These are phyloP conservation scores for Pluteus cervinus DNA, from an alignment of 768 basidiomycete genomes.

Conservation along the genomic window DNA sequence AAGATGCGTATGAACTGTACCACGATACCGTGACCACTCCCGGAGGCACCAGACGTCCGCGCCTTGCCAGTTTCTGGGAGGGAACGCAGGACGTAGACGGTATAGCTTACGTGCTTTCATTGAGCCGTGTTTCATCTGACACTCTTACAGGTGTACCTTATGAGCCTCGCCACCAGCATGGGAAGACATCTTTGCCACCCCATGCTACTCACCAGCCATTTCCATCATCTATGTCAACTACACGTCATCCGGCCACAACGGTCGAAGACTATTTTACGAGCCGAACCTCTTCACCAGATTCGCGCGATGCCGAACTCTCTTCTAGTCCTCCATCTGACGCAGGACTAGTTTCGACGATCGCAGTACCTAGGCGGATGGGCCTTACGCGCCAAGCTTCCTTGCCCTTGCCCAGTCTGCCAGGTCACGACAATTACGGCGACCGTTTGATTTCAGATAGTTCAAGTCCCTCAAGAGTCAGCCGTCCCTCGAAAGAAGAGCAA, in stretches of 20 bases:
- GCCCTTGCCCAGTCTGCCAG: conserved; percentile 44
- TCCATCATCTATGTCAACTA: too few relatives aligned
- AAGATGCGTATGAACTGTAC: conserved; percentile 10
- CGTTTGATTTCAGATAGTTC: conserved; percentile 23
- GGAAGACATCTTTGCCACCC: neutral
- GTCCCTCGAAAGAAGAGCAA: conserved; percentile 61
- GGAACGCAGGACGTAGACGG: conserved; percentile 65
- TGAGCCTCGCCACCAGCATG: too few relatives aligned
- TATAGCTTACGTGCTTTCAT: conserved; percentile 13
- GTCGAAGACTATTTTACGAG: neutral
- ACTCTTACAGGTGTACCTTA: neutral
- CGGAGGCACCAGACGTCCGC: conserved; percentile 45
- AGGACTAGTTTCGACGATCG: conserved; percentile 9
- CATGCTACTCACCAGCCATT: neutral
- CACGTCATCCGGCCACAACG: too few relatives aligned
- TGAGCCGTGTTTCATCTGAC: conserved; percentile 1
- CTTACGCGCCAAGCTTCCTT: conserved; percentile 61
- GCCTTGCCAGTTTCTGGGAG: conserved; percentile 71
- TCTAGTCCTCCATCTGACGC: conserved; percentile 3
- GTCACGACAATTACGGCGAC: too few relatives aligned
- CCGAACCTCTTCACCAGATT: neutral
- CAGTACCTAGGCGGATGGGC: conserved; percentile 43
- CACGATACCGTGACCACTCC: conserved; percentile 35
- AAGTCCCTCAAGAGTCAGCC: conserved; percentile 28
- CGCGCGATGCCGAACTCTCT: neutral